Evolutionary conservation across 78 protist genomes (phyloP).

Genomic region (Dictyostelium citrinum): DNA sequence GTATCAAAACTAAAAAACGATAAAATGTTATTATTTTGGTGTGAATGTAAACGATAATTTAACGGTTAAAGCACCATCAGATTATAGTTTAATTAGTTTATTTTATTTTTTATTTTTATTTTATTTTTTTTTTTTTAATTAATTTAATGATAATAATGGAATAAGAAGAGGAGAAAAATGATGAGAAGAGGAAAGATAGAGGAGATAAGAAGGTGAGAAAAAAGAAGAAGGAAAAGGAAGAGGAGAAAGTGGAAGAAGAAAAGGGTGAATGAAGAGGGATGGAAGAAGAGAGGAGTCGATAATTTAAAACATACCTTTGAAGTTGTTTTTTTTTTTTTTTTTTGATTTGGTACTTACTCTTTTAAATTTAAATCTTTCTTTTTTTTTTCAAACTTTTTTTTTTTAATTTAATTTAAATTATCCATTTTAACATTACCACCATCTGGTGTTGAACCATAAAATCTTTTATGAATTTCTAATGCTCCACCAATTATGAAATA

Average conservation of each 20-base stretch:
- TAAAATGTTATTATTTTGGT: too few relatives aligned
- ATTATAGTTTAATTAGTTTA: too few relatives aligned
- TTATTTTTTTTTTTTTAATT: background rate
- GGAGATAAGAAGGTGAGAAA: background rate
- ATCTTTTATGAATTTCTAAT: background rate
- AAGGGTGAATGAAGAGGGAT: background rate
- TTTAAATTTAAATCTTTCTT: background rate
- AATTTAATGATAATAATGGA: background rate
- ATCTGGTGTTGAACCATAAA: background rate
- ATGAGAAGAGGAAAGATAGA: background rate
- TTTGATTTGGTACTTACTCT: background rate
- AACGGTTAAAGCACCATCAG: background rate
- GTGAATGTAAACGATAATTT: too few relatives aligned
- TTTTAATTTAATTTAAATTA: background rate
- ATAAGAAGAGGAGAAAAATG: background rate
- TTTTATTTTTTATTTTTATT: too few relatives aligned
- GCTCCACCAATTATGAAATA: background rate
- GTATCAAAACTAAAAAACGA: too few relatives aligned
- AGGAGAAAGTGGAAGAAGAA: background rate
- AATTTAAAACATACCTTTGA: background rate
- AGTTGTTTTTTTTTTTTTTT: too few relatives aligned
- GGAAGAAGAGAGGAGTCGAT: background rate
- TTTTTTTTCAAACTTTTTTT: background rate
- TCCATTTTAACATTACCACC: background rate
- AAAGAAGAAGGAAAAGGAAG: background rate